Conservation (phyloP, 2,329 filamentous ascomycete genomes). For the Conoideocrella luteorostrata region DNA sequence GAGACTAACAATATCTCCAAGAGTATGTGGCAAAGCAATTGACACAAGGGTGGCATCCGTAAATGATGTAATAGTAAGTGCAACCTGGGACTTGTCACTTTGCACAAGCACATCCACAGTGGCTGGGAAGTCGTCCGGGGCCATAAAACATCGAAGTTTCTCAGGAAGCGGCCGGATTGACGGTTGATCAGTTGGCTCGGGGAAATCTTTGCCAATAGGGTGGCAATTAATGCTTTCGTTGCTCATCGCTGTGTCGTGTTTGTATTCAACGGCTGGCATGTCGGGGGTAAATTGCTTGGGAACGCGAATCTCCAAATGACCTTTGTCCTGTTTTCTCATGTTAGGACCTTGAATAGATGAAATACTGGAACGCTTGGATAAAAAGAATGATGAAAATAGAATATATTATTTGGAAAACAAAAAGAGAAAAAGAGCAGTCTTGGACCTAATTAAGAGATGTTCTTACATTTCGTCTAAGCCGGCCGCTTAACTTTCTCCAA, state of each 20-base stretch:
- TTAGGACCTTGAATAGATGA: too few relatives aligned
- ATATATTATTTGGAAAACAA: too few relatives aligned
- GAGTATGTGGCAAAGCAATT: conserved; percentile 39
- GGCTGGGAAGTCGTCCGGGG: background rate
- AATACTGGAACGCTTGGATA: too few relatives aligned
- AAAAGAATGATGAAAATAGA: too few relatives aligned
- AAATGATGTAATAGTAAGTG: conserved; percentile 42
- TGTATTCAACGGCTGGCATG: conserved; percentile 34
- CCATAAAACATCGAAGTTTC: conserved; percentile 2
- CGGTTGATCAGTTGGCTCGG: conserved; percentile 17
- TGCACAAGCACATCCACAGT: conserved; percentile 33
- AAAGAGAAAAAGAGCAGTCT: too few relatives aligned
- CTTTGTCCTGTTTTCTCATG: too few relatives aligned
- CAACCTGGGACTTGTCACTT: conserved; percentile 37
- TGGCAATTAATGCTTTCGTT: conserved; percentile 33
- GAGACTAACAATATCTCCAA: conserved; percentile 40
- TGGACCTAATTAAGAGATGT: conserved; percentile 22
- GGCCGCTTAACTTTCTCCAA: conserved; percentile 38
- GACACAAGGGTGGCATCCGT: conserved; percentile 42
- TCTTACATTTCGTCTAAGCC: conserved; percentile 32
- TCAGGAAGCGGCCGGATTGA: background rate
- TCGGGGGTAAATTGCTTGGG: conserved; percentile 24
- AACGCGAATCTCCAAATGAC: too few relatives aligned
- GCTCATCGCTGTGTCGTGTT: conserved; percentile 29
- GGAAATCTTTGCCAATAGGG: conserved; percentile 30